Evolutionary conservation across 2,329 filamentous ascomycete species (phyloP), one percentile per base, ranked within the genome.

Genomic region (Magnaporthiopsis rhizophila): DNA sequence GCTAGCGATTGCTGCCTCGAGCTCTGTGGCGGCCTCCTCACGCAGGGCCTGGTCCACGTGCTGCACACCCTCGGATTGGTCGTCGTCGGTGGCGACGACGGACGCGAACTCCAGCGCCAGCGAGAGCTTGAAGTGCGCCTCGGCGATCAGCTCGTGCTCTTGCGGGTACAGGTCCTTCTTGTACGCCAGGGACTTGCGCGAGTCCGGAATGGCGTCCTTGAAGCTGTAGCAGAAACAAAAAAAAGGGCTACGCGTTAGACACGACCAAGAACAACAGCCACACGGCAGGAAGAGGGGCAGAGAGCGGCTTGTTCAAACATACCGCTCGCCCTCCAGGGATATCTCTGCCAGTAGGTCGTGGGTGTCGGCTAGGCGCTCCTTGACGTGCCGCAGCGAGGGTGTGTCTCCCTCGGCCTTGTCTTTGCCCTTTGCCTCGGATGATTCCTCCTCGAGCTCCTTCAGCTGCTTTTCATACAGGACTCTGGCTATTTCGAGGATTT

Each of bases 81-180:
- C 77, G 59, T 84, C 81, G 21, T 83, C 83, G 1, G 84, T 81
- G 24, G 81, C 82, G 7, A 88, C 90, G 59, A 95, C 86, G 0
- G 92, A 95, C 4, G 91, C 91, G 70, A 98, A 98, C 73, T 99
- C 95, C 34, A 99, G 84, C 0, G 95, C 95, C 21, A 99, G 85
- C 0, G 94, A 97, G 32, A 99, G 87, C 78, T 97, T 98, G 81
- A 90, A 99, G 79, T 99, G 92, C 21, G 91, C 94, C 79, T 99
- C 95, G 58, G 95, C 94, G 65, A 98, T 84, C 62, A 96, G 84
- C 70, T 92, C 90, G 18, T 91, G 92, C 67, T 96, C 91, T 62
- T 89, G 83, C 0, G 91, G 84, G 73, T 91, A 92, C 3, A 98
- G 83, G 62, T 89, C 83, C 69, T 90, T 78, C 77, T 96, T 96